Conservation (phyloP, 1,284 basidiomycete genomes). For the Trichosporon sp. region DNA sequence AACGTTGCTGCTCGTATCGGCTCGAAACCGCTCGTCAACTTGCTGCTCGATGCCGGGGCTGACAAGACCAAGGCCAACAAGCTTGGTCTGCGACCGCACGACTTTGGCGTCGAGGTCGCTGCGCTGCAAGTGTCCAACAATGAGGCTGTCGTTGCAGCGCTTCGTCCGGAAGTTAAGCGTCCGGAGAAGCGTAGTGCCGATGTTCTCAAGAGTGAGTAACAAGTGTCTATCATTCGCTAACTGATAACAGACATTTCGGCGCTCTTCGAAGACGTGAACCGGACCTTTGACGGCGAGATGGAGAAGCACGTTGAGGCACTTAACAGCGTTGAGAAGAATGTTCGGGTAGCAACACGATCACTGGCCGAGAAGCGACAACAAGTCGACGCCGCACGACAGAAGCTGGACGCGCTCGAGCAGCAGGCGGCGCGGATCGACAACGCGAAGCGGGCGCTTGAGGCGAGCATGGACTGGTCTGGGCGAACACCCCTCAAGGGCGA, state of each 20-base stretch:
- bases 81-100: slow-evolving; percentile 81
- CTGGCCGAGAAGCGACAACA: slow-evolving; percentile 83
- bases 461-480: slow-evolving; percentile 71
- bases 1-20: slow-evolving; percentile 94
- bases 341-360: slow-evolving; percentile 82
- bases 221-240: neutral
- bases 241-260: slow-evolving; percentile 64
- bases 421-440: slow-evolving; percentile 70
- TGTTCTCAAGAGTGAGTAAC: slow-evolving; percentile 66
- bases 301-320: slow-evolving; percentile 79
- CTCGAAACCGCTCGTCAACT: slow-evolving; percentile 78
- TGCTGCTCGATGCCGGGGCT: slow-evolving; percentile 86
- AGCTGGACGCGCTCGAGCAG: slow-evolving; percentile 69
- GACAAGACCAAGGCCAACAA: slow-evolving; percentile 90
- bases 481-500: slow-evolving; percentile 54
- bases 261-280: slow-evolving; percentile 70
- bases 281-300: slow-evolving; percentile 77
- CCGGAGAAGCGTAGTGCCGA: slow-evolving; percentile 84
- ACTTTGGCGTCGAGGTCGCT: slow-evolving; percentile 88
- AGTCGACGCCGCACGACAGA: slow-evolving; percentile 65
- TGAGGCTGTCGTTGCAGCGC: slow-evolving; percentile 65
- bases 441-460: slow-evolving; percentile 63
- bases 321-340: slow-evolving; percentile 75
- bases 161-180: slow-evolving; percentile 63
- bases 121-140: slow-evolving; percentile 55